phyloP scores from a whole-genome alignment of 768 basidiomycete genomes.

The Leccinum truebloodii region DNA sequence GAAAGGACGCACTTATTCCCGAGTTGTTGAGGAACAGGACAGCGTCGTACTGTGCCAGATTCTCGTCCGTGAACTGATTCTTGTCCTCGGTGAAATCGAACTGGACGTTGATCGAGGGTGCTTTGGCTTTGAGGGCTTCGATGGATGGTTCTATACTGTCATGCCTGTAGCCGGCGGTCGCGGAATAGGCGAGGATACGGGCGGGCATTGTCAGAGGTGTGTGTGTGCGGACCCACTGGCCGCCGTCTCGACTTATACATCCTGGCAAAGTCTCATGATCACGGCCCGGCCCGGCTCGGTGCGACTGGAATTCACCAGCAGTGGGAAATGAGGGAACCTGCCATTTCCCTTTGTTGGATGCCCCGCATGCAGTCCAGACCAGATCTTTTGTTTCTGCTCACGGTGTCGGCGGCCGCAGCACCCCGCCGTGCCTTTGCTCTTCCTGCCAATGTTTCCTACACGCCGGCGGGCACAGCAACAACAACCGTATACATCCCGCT shows the following conservation, averaged over 20 bases:
- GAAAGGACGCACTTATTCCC: conserved; percentile 53
- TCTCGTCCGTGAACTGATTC: conserved; percentile 53
- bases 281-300: not conserved
- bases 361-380: not conserved
- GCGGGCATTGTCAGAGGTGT: conserved; percentile 24
- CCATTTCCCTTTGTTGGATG: too few relatives aligned
- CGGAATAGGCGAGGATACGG: conserved; percentile 59
- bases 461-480: conserved; percentile 1
- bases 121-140: conserved; percentile 48
- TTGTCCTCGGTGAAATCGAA: conserved; percentile 71
- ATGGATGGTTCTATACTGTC: conserved; percentile 77
- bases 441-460: conserved; percentile 7
- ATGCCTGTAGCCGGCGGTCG: conserved; percentile 64
- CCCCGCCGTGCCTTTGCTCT: conserved; percentile 13
- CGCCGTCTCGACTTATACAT: not conserved
- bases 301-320: conserved; percentile 20
- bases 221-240: not conserved
- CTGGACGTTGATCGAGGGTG: conserved; percentile 46
- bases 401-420: not conserved
- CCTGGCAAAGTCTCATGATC: not conserved
- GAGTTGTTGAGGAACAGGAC: conserved; percentile 70
- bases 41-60: conserved; percentile 58
- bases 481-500: conserved; percentile 11
- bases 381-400: not conserved
- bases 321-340: not conserved